Evolutionary conservation across 768 basidiomycete species (phyloP).

Genomic region (Trametes gibbosa): DNA sequence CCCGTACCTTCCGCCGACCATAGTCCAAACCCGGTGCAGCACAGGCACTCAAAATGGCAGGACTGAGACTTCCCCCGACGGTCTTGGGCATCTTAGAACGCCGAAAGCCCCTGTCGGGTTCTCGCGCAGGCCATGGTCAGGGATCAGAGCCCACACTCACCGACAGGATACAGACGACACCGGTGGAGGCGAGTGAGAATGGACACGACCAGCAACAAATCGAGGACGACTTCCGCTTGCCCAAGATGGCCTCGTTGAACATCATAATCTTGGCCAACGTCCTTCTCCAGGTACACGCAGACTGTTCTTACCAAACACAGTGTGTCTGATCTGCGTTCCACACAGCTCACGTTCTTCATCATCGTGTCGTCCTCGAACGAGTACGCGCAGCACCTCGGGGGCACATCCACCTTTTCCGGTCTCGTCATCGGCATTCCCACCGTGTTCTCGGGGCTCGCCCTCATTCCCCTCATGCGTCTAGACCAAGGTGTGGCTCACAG

Average conservation of each 20-base stretch:
- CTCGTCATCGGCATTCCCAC: constrained; percentile 68
- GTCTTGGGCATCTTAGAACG: constrained; percentile 1
- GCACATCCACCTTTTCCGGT: constrained; percentile 68
- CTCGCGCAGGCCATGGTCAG: background rate
- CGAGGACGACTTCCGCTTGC: constrained; percentile 44
- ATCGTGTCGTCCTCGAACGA: constrained; percentile 63
- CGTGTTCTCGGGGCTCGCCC: constrained; percentile 53
- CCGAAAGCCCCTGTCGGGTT: background rate
- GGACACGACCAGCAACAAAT: background rate
- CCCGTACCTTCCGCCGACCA: too few species aligned
- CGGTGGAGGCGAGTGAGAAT: constrained; percentile 2
- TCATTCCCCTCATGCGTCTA: constrained; percentile 52
- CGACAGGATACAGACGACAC: too few species aligned
- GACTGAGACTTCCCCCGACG: constrained; percentile 9
- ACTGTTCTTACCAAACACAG: background rate
- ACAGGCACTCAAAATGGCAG: constrained; percentile 9
- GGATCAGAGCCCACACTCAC: background rate
- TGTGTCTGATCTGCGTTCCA: background rate
- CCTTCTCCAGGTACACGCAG: constrained; percentile 40
- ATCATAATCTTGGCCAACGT: constrained; percentile 45
- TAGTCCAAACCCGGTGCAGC: too few species aligned
- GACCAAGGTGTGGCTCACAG: constrained; percentile 47
- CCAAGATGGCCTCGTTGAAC: constrained; percentile 42
- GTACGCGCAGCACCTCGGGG: constrained; percentile 62
- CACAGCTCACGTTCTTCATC: constrained; percentile 65